phyloP scores from a whole-genome alignment of 2,329 filamentous ascomycete species.

The Aspergillus pseudotamarii region DNA sequence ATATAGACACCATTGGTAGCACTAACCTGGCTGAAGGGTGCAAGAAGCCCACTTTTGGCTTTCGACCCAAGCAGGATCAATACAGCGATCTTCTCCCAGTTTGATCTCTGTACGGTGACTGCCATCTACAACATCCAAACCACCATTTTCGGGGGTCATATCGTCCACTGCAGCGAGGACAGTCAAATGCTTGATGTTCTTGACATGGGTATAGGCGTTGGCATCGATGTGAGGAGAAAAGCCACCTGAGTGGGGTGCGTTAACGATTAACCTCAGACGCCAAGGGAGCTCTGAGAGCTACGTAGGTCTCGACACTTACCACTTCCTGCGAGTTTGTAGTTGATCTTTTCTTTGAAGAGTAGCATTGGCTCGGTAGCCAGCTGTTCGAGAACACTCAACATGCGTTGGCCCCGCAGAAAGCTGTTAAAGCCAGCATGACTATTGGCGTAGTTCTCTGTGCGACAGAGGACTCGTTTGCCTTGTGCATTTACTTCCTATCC shows the following conservation, averaged over 20 bases:
- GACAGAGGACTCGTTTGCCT: constrained; percentile 35
- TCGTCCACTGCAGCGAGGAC: constrained; percentile 44
- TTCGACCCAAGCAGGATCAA: constrained; percentile 38
- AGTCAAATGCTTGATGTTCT: constrained; percentile 45
- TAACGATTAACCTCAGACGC: neutral
- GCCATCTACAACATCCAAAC: constrained; percentile 44
- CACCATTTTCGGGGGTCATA: constrained; percentile 41
- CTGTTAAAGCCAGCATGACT: constrained; percentile 37
- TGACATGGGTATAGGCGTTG: constrained; percentile 47
- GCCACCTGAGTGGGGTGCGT: constrained; percentile 27
- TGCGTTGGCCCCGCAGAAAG: constrained; percentile 38
- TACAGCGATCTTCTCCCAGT: constrained; percentile 38
- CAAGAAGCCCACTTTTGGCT: constrained; percentile 39
- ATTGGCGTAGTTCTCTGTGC: constrained; percentile 40
- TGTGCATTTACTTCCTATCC: constrained; percentile 32
- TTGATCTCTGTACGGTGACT: constrained; percentile 41
- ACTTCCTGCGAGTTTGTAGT: constrained; percentile 47
- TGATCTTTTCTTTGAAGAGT: constrained; percentile 50
- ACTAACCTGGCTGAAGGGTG: constrained; percentile 37
- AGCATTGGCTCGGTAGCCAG: constrained; percentile 43
- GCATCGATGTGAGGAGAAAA: constrained; percentile 47
- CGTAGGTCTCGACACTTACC: constrained; percentile 21
- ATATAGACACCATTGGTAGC: neutral
- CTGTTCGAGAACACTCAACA: constrained; percentile 34
- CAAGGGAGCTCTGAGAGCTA: neutral